Conservation (phyloP, 768 basidiomycete genomes). For the Nidularia pulvinata region DNA sequence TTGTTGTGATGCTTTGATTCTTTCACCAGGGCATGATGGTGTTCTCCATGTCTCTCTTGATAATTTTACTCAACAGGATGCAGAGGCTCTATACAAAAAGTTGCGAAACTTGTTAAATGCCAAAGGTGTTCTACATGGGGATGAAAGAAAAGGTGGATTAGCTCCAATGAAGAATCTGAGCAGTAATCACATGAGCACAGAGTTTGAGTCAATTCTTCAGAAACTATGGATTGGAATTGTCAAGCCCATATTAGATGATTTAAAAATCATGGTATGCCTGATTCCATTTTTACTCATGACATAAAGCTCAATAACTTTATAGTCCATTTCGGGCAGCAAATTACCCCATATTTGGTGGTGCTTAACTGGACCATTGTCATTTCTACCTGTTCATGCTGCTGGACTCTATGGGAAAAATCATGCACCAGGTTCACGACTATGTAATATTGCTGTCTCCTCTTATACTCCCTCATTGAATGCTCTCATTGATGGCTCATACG, state of each 20-base stretch:
- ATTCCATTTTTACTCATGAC: slow-evolving; percentile 1
- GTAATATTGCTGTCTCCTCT: slow-evolving; percentile 10
- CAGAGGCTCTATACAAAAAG: no score
- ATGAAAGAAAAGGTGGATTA: no score
- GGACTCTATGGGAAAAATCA: slow-evolving; percentile 7
- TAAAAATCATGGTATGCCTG: slow-evolving; percentile 3
- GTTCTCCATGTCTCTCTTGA: no score
- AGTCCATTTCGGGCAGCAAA: background rate
- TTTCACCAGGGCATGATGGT: slow-evolving; percentile 7
- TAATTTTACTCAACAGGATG: no score
- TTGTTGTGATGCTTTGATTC: slow-evolving; percentile 16
- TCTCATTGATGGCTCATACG: slow-evolving; percentile 4
- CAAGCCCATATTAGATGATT: slow-evolving; percentile 14
- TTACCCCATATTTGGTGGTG: slow-evolving; percentile 10
- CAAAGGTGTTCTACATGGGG: no score
- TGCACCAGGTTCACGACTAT: slow-evolving; percentile 7
- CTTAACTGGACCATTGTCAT: slow-evolving; percentile 14
- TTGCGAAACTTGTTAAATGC: no score
- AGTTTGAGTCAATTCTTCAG: no score
- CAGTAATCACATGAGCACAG: no score
- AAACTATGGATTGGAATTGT: slow-evolving; percentile 14
- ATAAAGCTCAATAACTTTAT: background rate
- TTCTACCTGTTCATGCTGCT: slow-evolving; percentile 16
- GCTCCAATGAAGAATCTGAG: no score
- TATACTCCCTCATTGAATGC: slow-evolving; percentile 15